Base-by-base conservation (phyloP, 2,329 filamentous ascomycete species). In the Apiospora sp. region DNA sequence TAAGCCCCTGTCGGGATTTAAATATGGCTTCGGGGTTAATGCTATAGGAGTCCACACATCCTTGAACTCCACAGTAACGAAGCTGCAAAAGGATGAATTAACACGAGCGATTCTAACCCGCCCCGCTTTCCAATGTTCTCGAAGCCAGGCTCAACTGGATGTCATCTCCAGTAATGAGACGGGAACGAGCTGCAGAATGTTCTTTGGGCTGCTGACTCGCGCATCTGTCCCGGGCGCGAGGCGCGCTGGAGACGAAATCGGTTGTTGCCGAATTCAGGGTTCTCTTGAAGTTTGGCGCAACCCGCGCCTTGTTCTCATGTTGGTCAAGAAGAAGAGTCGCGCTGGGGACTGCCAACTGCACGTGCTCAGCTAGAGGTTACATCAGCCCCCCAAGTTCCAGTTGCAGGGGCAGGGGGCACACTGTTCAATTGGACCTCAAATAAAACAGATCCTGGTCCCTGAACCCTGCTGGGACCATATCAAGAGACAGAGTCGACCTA, bases 331-430 rank as follows among this genome's bases (percentile, higher is more conserved):
- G 22, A 19, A 14, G 34, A 6, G 14, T 24, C 24, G 58, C 34
- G 22, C 30, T 41, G 37, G n/a, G n/a, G n/a, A n/a, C 58, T 13
- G 34, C n/a, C 34, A 19, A 61, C 37, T 24, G 58, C 34, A 64
- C 58, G 58, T 64, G 58, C 58, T 64, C 34, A 12, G 8, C 58
- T 64, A 19, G 58, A 64, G 58, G 58, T 64, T 64, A 34, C 58
- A 64, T 64, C 58, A 64, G 22, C 58, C 58, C 58, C 58, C 58
- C 30, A 41, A n/a, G 30, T 37, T 61, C 54, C 14, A 22, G 19
- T 37, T 7, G 30, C 54, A 61, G 30, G 51, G 51, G 16, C 54
- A 61, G 16, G 51, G 30, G 30, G 16, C 54, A 61, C 54, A 22
- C 51, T 58, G 51, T 41, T 41, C 37, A 41, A 41, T 41, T 41